A percentile compares a stretch with the other conserved stretches of the same genome.
Conservation (phyloP, 169 alveolate genomes). For the Plasmodium chabaudi region DNA sequence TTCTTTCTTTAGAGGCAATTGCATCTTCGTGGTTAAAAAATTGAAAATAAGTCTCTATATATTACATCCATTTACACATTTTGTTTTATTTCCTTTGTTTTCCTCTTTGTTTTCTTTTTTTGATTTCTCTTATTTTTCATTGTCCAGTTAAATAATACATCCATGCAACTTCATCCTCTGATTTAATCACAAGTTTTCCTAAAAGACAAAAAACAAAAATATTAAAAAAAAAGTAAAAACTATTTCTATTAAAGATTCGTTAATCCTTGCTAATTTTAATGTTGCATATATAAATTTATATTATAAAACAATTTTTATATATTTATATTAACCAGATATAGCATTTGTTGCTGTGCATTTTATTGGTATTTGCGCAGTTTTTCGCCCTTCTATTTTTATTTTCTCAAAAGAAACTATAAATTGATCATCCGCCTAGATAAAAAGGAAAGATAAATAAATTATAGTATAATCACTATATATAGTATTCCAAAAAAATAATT, state of each 20-base stretch:
- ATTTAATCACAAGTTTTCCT: slow-evolving; percentile 70
- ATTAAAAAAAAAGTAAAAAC: neutral
- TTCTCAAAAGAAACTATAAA: slow-evolving; percentile 59
- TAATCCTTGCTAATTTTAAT: neutral
- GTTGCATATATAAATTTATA: neutral
- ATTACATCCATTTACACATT: slow-evolving; percentile 1
- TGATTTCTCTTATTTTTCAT: neutral
- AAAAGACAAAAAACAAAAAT: slow-evolving; percentile 17
- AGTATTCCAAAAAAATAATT: too few species aligned
- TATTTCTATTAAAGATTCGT: too few species aligned
- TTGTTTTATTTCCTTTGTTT: neutral
- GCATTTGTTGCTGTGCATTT: slow-evolving; percentile 66
- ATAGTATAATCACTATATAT: neutral
- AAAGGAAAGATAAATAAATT: neutral
- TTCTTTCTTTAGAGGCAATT: slow-evolving; percentile 44
- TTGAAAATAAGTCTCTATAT: too few species aligned
- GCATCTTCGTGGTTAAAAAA: slow-evolving; percentile 57
- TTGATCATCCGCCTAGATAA: slow-evolving; percentile 36
- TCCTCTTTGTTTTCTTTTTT: neutral
- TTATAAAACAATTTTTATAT: neutral
- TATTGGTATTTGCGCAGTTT: slow-evolving; percentile 61
- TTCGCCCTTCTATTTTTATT: slow-evolving; percentile 53
- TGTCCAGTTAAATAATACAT: slow-evolving; percentile 74
- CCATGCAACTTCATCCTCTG: slow-evolving; percentile 67
- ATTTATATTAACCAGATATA: slow-evolving; percentile 27